Percentiles rank a stretch among this genome's conserved stretches.
phyloP scores from a whole-genome alignment of 1,284 basidiomycete genomes.

The Ceratobasidium sp. region DNA sequence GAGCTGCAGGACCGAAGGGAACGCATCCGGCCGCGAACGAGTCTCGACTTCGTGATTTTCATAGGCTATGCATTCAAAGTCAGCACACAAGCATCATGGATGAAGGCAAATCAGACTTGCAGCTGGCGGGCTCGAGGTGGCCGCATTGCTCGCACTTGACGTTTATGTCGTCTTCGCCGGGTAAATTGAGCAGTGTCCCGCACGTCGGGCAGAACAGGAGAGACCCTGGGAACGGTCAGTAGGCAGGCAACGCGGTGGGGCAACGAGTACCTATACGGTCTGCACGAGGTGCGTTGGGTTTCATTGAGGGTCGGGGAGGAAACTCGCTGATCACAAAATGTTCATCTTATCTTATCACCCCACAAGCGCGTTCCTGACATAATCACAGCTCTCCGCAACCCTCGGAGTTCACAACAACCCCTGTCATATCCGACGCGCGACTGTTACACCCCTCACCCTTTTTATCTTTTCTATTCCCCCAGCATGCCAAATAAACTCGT shows the following conservation, averaged over 20 bases:
- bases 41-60: slow-evolving; percentile 93
- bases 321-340: slow-evolving; percentile 16
- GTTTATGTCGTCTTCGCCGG: slow-evolving; percentile 77
- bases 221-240: slow-evolving; percentile 66
- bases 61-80: slow-evolving; percentile 72
- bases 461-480: not conserved
- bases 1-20: slow-evolving; percentile 88
- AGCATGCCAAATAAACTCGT: not conserved
- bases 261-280: slow-evolving; percentile 24
- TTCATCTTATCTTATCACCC: slow-evolving; percentile 36
- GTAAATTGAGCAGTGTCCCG: slow-evolving; percentile 88
- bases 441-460: not conserved
- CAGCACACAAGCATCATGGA: slow-evolving; percentile 12
- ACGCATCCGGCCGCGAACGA: slow-evolving; percentile 90
- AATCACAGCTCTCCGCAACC: slow-evolving; percentile 30
- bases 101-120: slow-evolving; percentile 64
- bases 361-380: slow-evolving; percentile 12
- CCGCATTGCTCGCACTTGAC: slow-evolving; percentile 91
- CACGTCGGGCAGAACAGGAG: slow-evolving; percentile 94
- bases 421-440: slow-evolving; percentile 10
- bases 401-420: slow-evolving; percentile 12
- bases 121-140: slow-evolving; percentile 84
- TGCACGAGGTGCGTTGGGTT: slow-evolving; percentile 20
- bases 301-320: not conserved
- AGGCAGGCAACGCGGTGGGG: not conserved